Base-by-base conservation (phyloP, 805 yeast genomes). In the Millerozyma miso region DNA sequence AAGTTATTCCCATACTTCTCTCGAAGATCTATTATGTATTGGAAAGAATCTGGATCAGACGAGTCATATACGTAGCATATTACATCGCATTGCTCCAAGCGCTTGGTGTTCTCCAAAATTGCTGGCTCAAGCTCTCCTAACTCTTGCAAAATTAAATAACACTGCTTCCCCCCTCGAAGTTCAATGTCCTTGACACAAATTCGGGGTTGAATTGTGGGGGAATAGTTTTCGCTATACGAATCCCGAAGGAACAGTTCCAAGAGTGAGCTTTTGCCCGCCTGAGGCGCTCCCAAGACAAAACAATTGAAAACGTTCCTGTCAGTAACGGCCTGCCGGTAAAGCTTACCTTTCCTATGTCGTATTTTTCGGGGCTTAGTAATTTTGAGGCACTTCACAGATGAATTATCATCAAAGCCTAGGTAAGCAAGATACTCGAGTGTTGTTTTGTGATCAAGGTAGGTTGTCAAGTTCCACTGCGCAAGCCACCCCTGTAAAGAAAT, bases 391-490 rank as follows among this genome's bases (percentile, higher is more conserved):
- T 52, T 57, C 26, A 45, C 45, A 41, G 61, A 53, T 43, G 56
- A 50, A 49, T 65, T 67, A 55, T 70, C 77, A 47, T 87, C 95
- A 56, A 85, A 91, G 0, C 99, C 99, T 43, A 93, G 73, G 65
- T 87, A 88, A 0, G 95, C 96, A 47, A 93, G 65, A 55, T 91
- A 93, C 39, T 88, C 95, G 39, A 93, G 73, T 0, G 98, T 89
- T 0, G 88, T 83, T 52, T 76, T 80, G 57, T 85, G 80, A 53
- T 90, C 96, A 23, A 93, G 67, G 51, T 80, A 89, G 0, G 98
- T 91, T 0, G 97, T 88, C 86, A 93, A 85, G 53, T 91, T 84
- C 99, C 99, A 93, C 56, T 91, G 98, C 0, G 99, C 99, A 32
- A 93, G 66, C 99, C 99, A 93, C 2, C 99, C 99, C 65, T 95